phyloP scores from a whole-genome alignment of 139 green algal species.

The Choricystis sp. region DNA sequence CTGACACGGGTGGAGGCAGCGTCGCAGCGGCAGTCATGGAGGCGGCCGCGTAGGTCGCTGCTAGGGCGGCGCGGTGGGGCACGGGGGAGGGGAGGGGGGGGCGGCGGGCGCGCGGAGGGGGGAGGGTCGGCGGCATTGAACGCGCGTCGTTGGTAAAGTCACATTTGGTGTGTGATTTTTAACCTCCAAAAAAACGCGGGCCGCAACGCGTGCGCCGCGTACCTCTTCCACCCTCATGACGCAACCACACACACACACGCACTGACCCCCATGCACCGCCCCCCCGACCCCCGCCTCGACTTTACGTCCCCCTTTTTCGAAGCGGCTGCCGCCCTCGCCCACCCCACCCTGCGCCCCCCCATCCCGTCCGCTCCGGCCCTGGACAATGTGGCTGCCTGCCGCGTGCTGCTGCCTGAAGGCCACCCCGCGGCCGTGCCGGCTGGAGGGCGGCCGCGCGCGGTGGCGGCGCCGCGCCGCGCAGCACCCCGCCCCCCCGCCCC shows the following conservation, averaged over 20 bases:
- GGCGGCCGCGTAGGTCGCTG: background rate
- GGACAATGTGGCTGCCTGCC: constrained; percentile 23
- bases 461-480: no score
- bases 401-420: constrained; percentile 11
- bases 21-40: background rate
- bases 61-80: background rate
- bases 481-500: no score
- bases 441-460: no score
- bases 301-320: constrained; percentile 25
- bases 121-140: no score
- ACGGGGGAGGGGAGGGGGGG: no score
- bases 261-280: no score
- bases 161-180: no score
- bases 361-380: constrained; percentile 11
- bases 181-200: no score
- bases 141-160: no score
- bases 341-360: constrained; percentile 16
- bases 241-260: no score
- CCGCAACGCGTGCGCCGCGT: no score
- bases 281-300: constrained; percentile 8
- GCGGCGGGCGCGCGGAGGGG: no score
- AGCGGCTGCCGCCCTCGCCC: constrained; percentile 12
- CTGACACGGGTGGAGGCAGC: background rate
- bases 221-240: background rate
- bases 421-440: constrained; percentile 3